phyloP scores from a whole-genome alignment of 2,329 filamentous ascomycete species.

The Pseudogymnoascus sp. region DNA sequence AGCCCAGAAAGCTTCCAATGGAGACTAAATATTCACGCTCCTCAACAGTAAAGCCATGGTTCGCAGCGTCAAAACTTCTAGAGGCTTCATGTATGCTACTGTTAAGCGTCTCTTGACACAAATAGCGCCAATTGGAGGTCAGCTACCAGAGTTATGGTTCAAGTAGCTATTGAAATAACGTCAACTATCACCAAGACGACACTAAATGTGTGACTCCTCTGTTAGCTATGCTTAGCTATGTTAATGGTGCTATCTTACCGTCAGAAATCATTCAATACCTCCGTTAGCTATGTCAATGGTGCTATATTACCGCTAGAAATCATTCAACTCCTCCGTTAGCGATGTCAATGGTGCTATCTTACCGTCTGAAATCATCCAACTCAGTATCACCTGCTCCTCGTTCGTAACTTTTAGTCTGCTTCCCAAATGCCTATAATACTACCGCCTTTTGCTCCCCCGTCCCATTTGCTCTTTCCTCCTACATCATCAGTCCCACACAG shows the following conservation, averaged over 20 bases:
- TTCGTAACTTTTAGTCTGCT: neutral
- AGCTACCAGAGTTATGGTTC: neutral
- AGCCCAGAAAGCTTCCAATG: neutral
- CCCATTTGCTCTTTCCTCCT: neutral
- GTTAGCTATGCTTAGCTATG: neutral
- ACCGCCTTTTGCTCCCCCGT: neutral
- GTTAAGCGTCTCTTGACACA: neutral
- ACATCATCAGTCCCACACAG: neutral
- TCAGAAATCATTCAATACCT: neutral
- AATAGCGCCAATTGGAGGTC: neutral
- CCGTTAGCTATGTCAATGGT: too few species aligned
- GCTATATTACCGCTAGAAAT: too few species aligned
- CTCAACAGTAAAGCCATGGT: neutral
- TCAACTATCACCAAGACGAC: neutral
- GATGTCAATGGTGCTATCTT: neutral
- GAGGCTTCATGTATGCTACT: neutral
- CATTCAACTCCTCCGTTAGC: neutral
- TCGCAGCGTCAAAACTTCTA: neutral
- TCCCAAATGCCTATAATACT: neutral
- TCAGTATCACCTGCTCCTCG: neutral
- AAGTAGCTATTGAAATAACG: neutral
- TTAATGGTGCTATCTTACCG: too few species aligned
- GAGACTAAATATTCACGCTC: neutral
- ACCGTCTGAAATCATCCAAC: neutral
- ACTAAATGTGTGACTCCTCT: neutral